Base-by-base conservation (phyloP, 2,329 filamentous ascomycete species). In the Fusarium musae region DNA sequence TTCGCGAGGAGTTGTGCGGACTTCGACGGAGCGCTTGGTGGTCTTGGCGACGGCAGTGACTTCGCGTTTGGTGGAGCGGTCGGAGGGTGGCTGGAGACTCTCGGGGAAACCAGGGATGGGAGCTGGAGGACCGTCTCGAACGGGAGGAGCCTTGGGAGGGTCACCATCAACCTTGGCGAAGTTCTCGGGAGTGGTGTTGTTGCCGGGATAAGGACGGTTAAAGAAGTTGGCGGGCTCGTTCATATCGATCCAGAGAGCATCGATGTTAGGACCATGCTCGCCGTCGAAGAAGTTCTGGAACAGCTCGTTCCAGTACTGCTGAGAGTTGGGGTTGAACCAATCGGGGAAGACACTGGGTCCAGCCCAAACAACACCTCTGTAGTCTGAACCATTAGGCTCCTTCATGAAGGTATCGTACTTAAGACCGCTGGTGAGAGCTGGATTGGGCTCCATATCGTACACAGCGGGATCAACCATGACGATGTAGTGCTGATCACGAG, bases 391-490 rank as follows among this genome's bases (percentile, higher is more conserved):
- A 66, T 93, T 90, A 21, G 79, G 75, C 17, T 84, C 80, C 58
- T 84, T 81, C 13, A 89, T 77, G 74, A 87, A 89, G 44, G 85
- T 75, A 82, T 89, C 79, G 34, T 82, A 77, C 75, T 75, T 77
- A 7, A 84, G 78, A 10, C 86, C 86, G 6, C 80, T 80, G 16
- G 83, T 77, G 46, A 75, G 72, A 2, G 75, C 75, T 2, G 60
- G 62, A 17, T 85, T 82, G 2, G 84, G 76, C 30, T 82, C 82
- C 67, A 87, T 87, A 40, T 87, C 85, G 40, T 87, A 85, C 3
- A 90, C 89, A 5, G 92, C 91, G 23, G 92, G 92, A 74, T 96
- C 93, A 2, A 96, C 92, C 90, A 96, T 96, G 52, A 95, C 83
- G 36, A 94, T 87, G 72, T 93, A 93, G 52, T 92, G 87, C 79